Conservation (phyloP, 345 rosid species). For the Iberis pinnata region DNA sequence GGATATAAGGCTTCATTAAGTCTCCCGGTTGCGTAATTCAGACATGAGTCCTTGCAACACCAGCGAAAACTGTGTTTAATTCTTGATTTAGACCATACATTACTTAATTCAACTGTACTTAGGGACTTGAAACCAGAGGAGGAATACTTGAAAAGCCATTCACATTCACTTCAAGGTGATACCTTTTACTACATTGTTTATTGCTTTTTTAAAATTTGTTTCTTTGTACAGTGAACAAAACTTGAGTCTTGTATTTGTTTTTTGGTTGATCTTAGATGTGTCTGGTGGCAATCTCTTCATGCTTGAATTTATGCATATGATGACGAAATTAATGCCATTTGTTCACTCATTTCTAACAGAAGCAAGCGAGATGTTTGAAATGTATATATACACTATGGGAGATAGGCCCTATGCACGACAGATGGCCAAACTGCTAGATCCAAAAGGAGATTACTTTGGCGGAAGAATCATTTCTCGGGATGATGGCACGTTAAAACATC, state of each 20-base stretch:
- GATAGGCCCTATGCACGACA: conserved; percentile 68
- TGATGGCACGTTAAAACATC: conserved; percentile 79
- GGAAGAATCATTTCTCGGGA: conserved; percentile 74
- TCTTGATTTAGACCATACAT: conserved; percentile 83
- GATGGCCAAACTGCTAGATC: conserved; percentile 90
- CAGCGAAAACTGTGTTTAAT: conserved; percentile 64
- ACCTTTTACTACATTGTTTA: background rate
- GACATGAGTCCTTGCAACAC: conserved; percentile 50
- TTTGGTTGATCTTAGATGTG: conserved; percentile 35
- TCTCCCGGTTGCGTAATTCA: conserved; percentile 47
- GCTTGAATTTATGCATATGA: conserved; percentile 65
- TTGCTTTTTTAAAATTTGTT: too few relatives aligned
- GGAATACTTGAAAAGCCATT: conserved; percentile 61
- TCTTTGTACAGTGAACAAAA: too few relatives aligned
- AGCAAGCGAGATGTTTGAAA: conserved; percentile 78
- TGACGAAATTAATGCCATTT: conserved; percentile 87
- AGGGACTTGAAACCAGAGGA: conserved; percentile 53
- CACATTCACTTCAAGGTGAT: conserved; percentile 61
- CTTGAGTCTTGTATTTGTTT: background rate
- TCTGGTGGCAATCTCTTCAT: conserved; percentile 61
- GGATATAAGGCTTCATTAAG: conserved; percentile 64
- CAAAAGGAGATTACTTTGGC: conserved; percentile 54
- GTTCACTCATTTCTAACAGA: conserved; percentile 66
- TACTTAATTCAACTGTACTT: conserved; percentile 75
- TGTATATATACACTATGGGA: conserved; percentile 92